Base-by-base conservation (phyloP, 2,329 filamentous ascomycete species). In the Aspergillus sp. region DNA sequence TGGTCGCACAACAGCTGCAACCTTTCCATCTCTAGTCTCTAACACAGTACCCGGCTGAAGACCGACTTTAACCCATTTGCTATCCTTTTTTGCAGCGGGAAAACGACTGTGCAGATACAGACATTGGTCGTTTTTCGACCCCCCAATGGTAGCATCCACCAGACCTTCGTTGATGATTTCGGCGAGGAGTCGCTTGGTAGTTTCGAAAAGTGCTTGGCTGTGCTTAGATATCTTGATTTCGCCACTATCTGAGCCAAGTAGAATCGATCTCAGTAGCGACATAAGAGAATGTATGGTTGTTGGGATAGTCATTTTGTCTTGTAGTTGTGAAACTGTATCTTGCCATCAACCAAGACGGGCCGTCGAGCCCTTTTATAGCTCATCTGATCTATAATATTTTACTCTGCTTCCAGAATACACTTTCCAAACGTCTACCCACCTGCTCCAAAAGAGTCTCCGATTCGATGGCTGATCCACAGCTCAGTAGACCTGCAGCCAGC, bases 101-200 rank as follows among this genome's bases (percentile, higher is more conserved):
- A 19, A 9, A 12, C 17, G 37, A 6, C 15, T 15, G 19, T 39
- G 15, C 37, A 39, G 15, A 19, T 39, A 39, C 17, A 39, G 15
- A 37, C 2, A 39, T 19, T 12, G 37, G 27, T 13, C 13, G 13
- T 7, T 37, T 38, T 32, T 39, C n/a, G 43, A 32, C 5, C n/a
- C 42, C 38, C 10, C 41, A 32, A 48, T 10, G 7, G 33, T 49
- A 23, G 43, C 44, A 35, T 41, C 12, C 3, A 49, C 52, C 6
- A 54, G 32, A 5, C 51, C 51, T 41, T 55, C 53, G 35, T 55
- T 55, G 2, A 55, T 20, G n/a, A 54, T 15, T 5, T 49, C 41
- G 12, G 49, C 47, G 4, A 55, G 51, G 19, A 55, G 38, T 1
- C 53, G 51, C 23, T 43, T 52, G 2, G 51, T 49, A 10, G 51